Evolutionary conservation across 2,329 filamentous ascomycete species (phyloP).

Genomic region (Aspergillus chevalieri): DNA sequence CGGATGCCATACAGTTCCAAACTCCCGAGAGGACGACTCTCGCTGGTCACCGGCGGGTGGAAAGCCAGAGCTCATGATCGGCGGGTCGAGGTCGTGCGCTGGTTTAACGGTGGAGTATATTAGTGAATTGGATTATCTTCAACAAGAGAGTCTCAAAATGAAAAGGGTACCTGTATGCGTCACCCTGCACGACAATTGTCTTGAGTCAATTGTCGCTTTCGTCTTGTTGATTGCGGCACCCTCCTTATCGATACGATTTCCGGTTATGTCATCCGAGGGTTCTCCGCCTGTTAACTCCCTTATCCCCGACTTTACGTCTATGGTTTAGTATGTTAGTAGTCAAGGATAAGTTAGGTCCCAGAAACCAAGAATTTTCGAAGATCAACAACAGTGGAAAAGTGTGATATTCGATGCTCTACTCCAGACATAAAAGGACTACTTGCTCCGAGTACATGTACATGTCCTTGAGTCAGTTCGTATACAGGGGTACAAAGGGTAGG

Average conservation of each 20-base stretch:
- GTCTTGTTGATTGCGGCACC: neutral
- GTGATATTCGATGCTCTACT: no score
- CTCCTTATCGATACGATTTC: constrained; percentile 14
- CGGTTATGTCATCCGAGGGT: constrained; percentile 12
- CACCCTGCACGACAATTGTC: neutral
- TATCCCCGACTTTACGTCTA: constrained; percentile 9
- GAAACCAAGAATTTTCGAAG: no score
- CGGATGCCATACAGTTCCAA: constrained; percentile 28
- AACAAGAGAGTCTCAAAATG: constrained; percentile 2
- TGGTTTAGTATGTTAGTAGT: neutral
- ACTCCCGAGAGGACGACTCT: constrained; percentile 13
- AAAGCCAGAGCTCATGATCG: constrained; percentile 25
- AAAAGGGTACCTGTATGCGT: neutral
- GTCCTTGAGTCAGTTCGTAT: no score
- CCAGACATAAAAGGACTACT: no score
- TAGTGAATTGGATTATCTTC: constrained; percentile 3
- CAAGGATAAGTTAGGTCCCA: no score
- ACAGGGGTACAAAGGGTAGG: no score
- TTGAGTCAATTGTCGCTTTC: neutral
- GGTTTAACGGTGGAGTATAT: constrained; percentile 4
- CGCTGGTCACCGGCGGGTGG: constrained; percentile 19
- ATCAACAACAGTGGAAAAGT: no score
- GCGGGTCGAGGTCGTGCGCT: constrained; percentile 5
- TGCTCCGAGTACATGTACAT: no score
- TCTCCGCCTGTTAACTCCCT: constrained; percentile 12